These are phyloP conservation scores for Psophocarpus tetragonolobus DNA, from an alignment of 306 rosid species.

Conservation along the genomic window DNA sequence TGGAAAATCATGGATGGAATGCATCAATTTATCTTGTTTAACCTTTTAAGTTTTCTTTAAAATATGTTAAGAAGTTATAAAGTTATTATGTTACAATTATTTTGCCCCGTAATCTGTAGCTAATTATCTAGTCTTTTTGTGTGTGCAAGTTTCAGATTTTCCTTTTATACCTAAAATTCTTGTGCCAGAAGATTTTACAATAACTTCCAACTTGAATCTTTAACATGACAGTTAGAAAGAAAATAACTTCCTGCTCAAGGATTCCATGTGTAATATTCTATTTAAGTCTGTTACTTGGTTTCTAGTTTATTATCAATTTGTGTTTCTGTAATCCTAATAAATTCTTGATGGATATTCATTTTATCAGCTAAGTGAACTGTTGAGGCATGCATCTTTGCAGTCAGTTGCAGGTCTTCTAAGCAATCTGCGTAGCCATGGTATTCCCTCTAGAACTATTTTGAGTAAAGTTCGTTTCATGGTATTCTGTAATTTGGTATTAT, in stretches of 20 bases:
- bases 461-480: constrained; percentile 9
- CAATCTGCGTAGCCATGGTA: constrained; percentile 84
- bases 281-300: constrained; percentile 23
- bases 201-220: not conserved
- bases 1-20: not conserved
- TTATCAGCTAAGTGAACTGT: constrained; percentile 70
- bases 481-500: constrained; percentile 13
- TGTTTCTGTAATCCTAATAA: constrained; percentile 25
- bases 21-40: not conserved
- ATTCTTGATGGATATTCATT: constrained; percentile 34
- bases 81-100: constrained; percentile 4
- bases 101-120: not conserved
- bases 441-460: constrained; percentile 16
- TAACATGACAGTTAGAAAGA: not conserved
- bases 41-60: not conserved
- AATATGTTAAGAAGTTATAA: not conserved
- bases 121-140: not conserved
- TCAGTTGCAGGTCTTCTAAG: constrained; percentile 73
- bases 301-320: not conserved
- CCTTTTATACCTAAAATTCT: not conserved
- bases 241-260: not conserved
- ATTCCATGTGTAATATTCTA: not conserved
- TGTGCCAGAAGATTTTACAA: not conserved
- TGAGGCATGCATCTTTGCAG: constrained; percentile 70
- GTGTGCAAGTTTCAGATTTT: constrained; percentile 11